Evolutionary conservation across 2,329 filamentous ascomycete genomes (phyloP).

Genomic region (Davidsoniella virescens): DNA sequence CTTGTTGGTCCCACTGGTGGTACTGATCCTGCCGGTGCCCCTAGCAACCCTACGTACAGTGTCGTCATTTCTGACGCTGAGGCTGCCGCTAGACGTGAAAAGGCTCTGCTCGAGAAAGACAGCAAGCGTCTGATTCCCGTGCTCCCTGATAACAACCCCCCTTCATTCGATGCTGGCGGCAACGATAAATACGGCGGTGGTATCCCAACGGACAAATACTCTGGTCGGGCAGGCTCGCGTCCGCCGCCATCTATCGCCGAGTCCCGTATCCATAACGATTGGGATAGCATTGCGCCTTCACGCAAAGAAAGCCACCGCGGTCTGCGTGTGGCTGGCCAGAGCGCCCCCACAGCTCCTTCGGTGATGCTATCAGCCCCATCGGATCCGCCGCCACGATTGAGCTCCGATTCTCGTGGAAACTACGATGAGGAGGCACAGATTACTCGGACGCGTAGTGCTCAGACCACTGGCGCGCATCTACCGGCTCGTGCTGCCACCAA

Average conservation of each 20-base stretch:
- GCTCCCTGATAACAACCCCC: conserved; percentile 15
- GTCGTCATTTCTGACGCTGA: conserved; percentile 57
- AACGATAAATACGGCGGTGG: not conserved
- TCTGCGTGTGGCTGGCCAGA: conserved; percentile 33
- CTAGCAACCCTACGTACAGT: conserved; percentile 65
- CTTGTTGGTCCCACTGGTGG: conserved; percentile 70
- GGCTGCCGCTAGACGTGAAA: conserved; percentile 46
- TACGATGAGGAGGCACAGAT: conserved; percentile 30
- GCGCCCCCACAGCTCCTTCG: conserved; percentile 18
- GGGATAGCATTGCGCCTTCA: conserved; percentile 18
- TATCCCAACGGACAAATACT: not conserved
- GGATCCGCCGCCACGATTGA: conserved; percentile 9
- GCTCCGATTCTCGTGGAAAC: conserved; percentile 20
- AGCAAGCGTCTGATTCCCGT: conserved; percentile 47
- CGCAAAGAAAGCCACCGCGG: conserved; percentile 28
- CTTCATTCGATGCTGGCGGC: not conserved
- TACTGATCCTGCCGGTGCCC: conserved; percentile 40
- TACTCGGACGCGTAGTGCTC: conserved; percentile 4
- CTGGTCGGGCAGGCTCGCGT: not conserved
- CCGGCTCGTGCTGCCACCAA: not conserved
- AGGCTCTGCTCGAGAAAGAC: conserved; percentile 39
- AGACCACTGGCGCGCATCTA: not conserved
- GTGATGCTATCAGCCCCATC: conserved; percentile 17
- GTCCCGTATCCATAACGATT: conserved; percentile 3
- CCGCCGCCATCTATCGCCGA: conserved; percentile 5